These are phyloP conservation scores for Auriscalpium orientale DNA, from an alignment of 768 basidiomycete genomes.

Conservation along the genomic window DNA sequence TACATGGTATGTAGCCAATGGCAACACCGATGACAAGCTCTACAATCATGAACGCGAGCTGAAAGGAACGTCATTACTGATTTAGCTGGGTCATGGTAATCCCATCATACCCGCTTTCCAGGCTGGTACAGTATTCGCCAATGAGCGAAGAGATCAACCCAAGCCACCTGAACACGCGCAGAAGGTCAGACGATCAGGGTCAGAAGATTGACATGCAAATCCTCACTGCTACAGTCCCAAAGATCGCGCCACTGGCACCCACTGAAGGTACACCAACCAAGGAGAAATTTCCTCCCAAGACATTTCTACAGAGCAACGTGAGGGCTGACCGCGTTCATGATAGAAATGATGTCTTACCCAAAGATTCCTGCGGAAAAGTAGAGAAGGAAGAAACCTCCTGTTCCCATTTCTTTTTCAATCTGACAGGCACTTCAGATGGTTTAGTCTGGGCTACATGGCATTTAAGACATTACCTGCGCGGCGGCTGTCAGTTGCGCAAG, in stretches of 20 bases:
- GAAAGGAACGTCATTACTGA: background rate
- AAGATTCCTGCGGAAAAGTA: conserved; percentile 92
- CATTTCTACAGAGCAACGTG: conserved; percentile 41
- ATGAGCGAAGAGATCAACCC: conserved; percentile 87
- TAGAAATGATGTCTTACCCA: conserved; percentile 43
- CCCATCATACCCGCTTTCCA: conserved; percentile 52
- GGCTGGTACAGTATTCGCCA: conserved; percentile 88
- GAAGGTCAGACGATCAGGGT: background rate
- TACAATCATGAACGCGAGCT: conserved; percentile 80
- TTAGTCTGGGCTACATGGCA: no score
- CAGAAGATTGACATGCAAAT: background rate
- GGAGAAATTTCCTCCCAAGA: conserved; percentile 90
- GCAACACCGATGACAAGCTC: conserved; percentile 85
- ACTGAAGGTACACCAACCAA: conserved; percentile 82
- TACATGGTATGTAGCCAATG: conserved; percentile 78
- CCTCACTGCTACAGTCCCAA: conserved; percentile 73
- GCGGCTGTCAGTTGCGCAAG: conserved; percentile 76
- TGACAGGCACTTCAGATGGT: conserved; percentile 19
- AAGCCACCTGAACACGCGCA: conserved; percentile 43
- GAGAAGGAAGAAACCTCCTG: conserved; percentile 72
- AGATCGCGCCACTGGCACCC: conserved; percentile 91
- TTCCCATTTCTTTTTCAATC: conserved; percentile 91
- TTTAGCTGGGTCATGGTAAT: background rate
- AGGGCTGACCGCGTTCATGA: background rate
- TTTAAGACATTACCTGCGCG: conserved; percentile 46